These are phyloP conservation scores for Pleurotus cornucopiae DNA, from an alignment of 768 basidiomycete species.

Conservation along the genomic window DNA sequence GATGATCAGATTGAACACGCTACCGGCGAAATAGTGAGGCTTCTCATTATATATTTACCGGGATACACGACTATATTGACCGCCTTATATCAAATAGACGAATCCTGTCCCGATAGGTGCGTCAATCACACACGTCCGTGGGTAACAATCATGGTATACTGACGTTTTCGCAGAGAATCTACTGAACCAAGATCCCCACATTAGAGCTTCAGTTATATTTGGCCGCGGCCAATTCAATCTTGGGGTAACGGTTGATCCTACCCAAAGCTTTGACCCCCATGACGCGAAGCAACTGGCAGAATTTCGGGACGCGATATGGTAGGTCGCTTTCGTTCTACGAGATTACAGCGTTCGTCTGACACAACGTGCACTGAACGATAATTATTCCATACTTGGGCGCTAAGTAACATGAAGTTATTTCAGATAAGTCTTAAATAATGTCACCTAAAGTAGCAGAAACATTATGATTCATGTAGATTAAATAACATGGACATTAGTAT, in stretches of 20 bases:
- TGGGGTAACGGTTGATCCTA: conserved; percentile 27
- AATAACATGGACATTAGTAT: too few species aligned
- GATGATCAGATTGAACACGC: conserved; percentile 19
- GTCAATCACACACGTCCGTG: neutral
- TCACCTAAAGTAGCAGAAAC: too few species aligned
- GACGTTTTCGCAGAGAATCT: conserved; percentile 14
- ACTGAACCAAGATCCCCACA: conserved; percentile 14
- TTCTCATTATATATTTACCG: neutral
- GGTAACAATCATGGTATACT: neutral
- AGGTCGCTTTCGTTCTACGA: neutral
- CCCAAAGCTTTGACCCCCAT: conserved; percentile 11
- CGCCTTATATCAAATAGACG: conserved; percentile 13
- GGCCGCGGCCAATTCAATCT: conserved; percentile 24
- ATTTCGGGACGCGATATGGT: conserved; percentile 3
- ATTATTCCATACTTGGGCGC: too few species aligned
- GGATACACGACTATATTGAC: too few species aligned
- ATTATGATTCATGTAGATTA: too few species aligned
- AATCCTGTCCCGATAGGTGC: conserved; percentile 25
- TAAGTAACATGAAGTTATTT: too few species aligned
- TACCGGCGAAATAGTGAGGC: conserved; percentile 15
- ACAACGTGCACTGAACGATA: too few species aligned
- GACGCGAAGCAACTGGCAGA: conserved; percentile 9
- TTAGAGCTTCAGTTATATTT: conserved; percentile 23
- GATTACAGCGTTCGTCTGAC: conserved; percentile 14
- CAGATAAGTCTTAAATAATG: too few species aligned